These are phyloP conservation scores for Populus hybrid DNA, from an alignment of 441 rosid species.

Conservation along the genomic window DNA sequence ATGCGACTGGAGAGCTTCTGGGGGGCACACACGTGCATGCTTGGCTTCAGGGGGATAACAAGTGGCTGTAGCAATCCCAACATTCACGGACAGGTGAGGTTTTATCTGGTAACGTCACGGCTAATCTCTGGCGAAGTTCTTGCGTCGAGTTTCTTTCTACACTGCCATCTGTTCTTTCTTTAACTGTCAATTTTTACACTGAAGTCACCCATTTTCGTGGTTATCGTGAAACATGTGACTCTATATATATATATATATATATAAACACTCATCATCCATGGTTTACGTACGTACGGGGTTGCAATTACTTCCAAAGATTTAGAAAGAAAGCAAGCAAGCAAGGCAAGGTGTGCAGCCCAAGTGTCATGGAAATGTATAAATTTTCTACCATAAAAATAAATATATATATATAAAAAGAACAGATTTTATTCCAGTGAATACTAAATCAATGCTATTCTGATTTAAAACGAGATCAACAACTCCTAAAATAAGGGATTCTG, in stretches of 20 bases:
- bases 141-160: background rate
- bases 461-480: too few relatives aligned
- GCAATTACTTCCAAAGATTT: too few relatives aligned
- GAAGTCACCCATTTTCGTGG: background rate
- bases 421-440: background rate
- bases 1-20: background rate
- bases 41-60: constrained; percentile 10
- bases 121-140: constrained; percentile 14
- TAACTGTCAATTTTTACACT: background rate
- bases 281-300: too few relatives aligned
- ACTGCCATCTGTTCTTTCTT: background rate
- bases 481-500: too few relatives aligned
- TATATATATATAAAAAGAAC: background rate
- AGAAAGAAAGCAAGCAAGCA: too few relatives aligned
- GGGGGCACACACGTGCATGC: constrained; percentile 14
- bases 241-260: too few relatives aligned
- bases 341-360: too few relatives aligned
- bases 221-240: background rate
- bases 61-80: constrained; percentile 28
- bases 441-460: too few relatives aligned
- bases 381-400: too few relatives aligned
- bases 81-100: constrained; percentile 30
- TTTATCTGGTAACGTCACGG: constrained; percentile 22
- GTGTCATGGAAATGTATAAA: too few relatives aligned
- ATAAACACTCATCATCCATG: background rate